Percentiles rank a stretch among this genome's conserved stretches.
phyloP scores from a whole-genome alignment of 1,139 yeast species.

The Blastobotrys apis region DNA sequence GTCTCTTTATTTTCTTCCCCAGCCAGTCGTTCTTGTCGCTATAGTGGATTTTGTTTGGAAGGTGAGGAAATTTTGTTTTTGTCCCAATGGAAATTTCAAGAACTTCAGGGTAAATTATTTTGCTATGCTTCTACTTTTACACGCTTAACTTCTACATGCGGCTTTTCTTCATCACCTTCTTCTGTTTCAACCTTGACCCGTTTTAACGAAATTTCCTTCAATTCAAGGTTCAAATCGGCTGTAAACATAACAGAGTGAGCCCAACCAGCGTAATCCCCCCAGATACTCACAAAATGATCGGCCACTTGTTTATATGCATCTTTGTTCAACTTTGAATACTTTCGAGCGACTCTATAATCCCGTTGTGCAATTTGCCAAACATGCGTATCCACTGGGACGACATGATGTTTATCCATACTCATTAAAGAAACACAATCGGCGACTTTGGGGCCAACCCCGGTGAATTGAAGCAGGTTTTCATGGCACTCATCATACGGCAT shows the following conservation, averaged over 20 bases:
- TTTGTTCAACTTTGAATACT: slow-evolving; percentile 46
- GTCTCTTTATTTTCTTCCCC: too few relatives aligned
- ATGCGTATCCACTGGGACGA: slow-evolving; percentile 96
- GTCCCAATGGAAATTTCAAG: too few relatives aligned
- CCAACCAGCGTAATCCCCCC: slow-evolving; percentile 98
- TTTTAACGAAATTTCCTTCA: not conserved
- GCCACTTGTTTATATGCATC: slow-evolving; percentile 62
- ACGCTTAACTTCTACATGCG: slow-evolving; percentile 2
- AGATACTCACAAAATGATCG: slow-evolving; percentile 55
- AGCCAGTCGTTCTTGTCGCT: too few relatives aligned
- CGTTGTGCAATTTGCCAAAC: slow-evolving; percentile 88
- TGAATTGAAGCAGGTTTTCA: slow-evolving; percentile 57
- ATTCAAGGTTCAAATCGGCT: slow-evolving; percentile 51
- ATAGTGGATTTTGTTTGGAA: too few relatives aligned
- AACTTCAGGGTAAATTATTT: not conserved
- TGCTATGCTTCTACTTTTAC: slow-evolving; percentile 1
- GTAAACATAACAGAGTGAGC: slow-evolving; percentile 91
- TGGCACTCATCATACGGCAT: slow-evolving; percentile 56
- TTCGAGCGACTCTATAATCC: slow-evolving; percentile 59
- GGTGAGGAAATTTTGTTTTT: too few relatives aligned
- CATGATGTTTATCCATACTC: slow-evolving; percentile 83
- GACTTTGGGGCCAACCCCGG: slow-evolving; percentile 97
- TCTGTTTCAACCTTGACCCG: not conserved
- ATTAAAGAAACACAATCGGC: slow-evolving; percentile 93
- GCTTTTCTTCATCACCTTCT: not conserved